Evolutionary conservation across 2,329 filamentous ascomycete genomes (phyloP), one percentile per base, ranked within the genome.

Genomic region (Monilinia fructigena): DNA sequence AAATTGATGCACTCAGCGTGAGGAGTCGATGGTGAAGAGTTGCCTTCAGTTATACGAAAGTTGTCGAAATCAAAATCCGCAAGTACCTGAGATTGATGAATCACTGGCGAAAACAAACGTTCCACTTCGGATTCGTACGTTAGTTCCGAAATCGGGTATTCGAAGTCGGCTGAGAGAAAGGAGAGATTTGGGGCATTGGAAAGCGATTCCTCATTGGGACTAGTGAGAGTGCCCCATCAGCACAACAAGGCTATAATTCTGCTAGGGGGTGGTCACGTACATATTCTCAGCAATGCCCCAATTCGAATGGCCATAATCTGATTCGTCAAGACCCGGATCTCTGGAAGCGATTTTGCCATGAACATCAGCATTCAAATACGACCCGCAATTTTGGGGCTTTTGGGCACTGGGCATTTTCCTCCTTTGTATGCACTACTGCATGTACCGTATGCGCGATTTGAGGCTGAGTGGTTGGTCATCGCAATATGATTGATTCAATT

Each of bases 121-220:
- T 55, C 31, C 11, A 55, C 35, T 40, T 40, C 14, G 20, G 53
- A 14, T 14, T 40, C 20, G 53, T 20, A 38, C 23, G 53, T 55
- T 2, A 23, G n/a, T 14, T 40, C 31, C 35, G 53, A 11, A 20
- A 23, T 14, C 5, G 3, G 20, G 14, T 38, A 23, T 23, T 23
- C 20, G 31, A 14, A 23, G 35, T 38, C 20, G 53, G 20, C 53
- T 38, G 31, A 55, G 31, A 20, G 16, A 40, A 23, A 40, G 28
- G 53, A 20, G 31, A 23, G 20, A 23, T 38, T 55, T 55, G 53
- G 53, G 20, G 31, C 20, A 55, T 55, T 10, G 4, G 14, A 31
- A n/a, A 23, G n/a, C 53, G 11, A 40, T 55, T 55, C 53, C 53
- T 55, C 31, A 55, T 38, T 55, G 20, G 53, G 20, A 55, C 53